Conservation (phyloP, 2,329 filamentous ascomycete species). For the Sarocladium strictum region DNA sequence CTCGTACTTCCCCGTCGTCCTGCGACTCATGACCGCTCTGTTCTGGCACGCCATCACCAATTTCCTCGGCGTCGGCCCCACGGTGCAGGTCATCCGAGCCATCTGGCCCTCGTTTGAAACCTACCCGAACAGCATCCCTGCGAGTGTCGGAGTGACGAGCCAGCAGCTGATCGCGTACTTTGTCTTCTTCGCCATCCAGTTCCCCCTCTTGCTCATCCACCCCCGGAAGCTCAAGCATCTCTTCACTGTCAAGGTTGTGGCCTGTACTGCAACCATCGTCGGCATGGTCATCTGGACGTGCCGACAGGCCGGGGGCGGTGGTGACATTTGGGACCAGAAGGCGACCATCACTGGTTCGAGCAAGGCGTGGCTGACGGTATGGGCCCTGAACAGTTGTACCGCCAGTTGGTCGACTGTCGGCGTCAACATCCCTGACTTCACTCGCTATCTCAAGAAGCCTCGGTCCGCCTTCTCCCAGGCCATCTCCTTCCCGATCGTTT, state of each 20-base stretch:
- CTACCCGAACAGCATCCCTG: slow-evolving; percentile 46
- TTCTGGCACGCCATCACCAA: slow-evolving; percentile 42
- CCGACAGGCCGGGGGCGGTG: slow-evolving; percentile 19
- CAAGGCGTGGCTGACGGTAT: slow-evolving; percentile 11
- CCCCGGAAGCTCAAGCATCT: slow-evolving; percentile 47
- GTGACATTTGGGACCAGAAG: slow-evolving; percentile 16
- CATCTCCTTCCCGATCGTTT: background rate
- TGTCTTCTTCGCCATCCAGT: slow-evolving; percentile 49
- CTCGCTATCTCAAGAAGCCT: slow-evolving; percentile 22
- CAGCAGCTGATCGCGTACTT: slow-evolving; percentile 52
- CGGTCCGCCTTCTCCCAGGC: slow-evolving; percentile 13
- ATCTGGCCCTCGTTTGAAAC: slow-evolving; percentile 50
- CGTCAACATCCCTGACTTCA: slow-evolving; percentile 42
- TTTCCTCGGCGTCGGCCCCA: slow-evolving; percentile 12
- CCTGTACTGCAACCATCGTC: too few relatives aligned
- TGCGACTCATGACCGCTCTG: slow-evolving; percentile 37
- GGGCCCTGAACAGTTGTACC: slow-evolving; percentile 7
- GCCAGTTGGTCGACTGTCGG: slow-evolving; percentile 25
- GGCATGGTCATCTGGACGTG: slow-evolving; percentile 10
- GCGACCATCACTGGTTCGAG: slow-evolving; percentile 9
- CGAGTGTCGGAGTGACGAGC: slow-evolving; percentile 46
- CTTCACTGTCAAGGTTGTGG: slow-evolving; percentile 24
- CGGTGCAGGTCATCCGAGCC: slow-evolving; percentile 36
- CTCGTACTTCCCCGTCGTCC: slow-evolving; percentile 26
- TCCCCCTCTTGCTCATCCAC: slow-evolving; percentile 49